A percentile compares a stretch with the other conserved stretches of the same genome.
Evolutionary conservation across 192 early-diverging fungal genomes (phyloP).

Genomic region (Linnemannia elongata): DNA sequence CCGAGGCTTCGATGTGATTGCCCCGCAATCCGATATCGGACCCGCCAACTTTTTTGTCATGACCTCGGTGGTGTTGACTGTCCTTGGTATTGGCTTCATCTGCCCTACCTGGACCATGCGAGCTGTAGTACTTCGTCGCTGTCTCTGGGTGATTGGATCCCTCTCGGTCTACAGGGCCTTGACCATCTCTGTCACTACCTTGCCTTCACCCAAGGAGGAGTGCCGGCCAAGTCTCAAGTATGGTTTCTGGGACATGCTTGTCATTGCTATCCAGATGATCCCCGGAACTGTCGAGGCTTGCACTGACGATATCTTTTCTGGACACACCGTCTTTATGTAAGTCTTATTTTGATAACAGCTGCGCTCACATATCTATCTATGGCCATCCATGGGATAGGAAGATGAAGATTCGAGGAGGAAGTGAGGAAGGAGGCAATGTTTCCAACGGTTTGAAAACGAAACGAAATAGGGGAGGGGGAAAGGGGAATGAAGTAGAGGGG

Average conservation of each 20-base stretch:
- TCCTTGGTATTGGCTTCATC: conserved; percentile 40
- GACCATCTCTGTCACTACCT: conserved; percentile 52
- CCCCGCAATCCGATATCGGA: conserved; percentile 32
- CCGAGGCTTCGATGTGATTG: conserved; percentile 57
- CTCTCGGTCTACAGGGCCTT: conserved; percentile 40
- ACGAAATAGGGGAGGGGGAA: not conserved
- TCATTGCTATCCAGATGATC: conserved; percentile 48
- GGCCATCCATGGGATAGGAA: not conserved
- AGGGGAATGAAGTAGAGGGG: not conserved
- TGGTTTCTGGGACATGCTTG: conserved; percentile 55
- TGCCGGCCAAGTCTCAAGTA: conserved; percentile 47
- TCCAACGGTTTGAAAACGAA: not conserved
- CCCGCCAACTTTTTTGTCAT: conserved; percentile 57
- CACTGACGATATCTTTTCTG: conserved; percentile 63
- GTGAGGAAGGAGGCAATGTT: not conserved
- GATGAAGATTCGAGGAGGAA: not conserved
- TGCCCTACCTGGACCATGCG: conserved; percentile 50
- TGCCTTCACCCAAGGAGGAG: conserved; percentile 56
- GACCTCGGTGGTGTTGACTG: conserved; percentile 51
- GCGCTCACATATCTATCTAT: not conserved
- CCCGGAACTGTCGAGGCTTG: conserved; percentile 57
- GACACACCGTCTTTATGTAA: conserved; percentile 62
- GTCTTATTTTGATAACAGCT: not conserved
- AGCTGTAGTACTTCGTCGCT: conserved; percentile 45
- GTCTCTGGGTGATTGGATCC: conserved; percentile 54